Percentiles rank a stretch among this genome's conserved stretches.
These are phyloP conservation scores for Monosporozyma yasuniensis DNA, from an alignment of 805 yeast species.

Conservation along the genomic window DNA sequence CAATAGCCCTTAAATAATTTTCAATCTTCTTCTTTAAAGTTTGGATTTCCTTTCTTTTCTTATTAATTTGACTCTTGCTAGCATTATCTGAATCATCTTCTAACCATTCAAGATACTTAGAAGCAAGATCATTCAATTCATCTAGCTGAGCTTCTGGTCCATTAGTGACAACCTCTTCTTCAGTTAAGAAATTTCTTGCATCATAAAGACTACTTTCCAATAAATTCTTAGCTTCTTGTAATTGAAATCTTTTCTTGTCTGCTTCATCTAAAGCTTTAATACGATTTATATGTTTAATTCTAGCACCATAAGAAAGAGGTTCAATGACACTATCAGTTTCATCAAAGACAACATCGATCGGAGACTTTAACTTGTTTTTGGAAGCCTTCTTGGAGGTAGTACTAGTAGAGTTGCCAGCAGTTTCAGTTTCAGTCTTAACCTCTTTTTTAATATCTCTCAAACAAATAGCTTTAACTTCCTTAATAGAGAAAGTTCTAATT, in stretches of 20 bases:
- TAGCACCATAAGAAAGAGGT: slow-evolving; percentile 3
- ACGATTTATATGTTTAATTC: slow-evolving; percentile 24
- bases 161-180: slow-evolving; percentile 37
- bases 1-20: slow-evolving; percentile 34
- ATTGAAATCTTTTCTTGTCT: slow-evolving; percentile 38
- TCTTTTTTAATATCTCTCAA: slow-evolving; percentile 22
- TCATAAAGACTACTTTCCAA: slow-evolving; percentile 70
- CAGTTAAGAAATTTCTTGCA: slow-evolving; percentile 51
- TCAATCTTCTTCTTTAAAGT: slow-evolving; percentile 29
- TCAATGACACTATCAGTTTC: neutral
- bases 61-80: slow-evolving; percentile 9
- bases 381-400: slow-evolving; percentile 8
- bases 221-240: slow-evolving; percentile 54
- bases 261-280: slow-evolving; percentile 48
- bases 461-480: slow-evolving; percentile 40
- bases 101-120: slow-evolving; percentile 62
- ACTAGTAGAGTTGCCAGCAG: slow-evolving; percentile 6
- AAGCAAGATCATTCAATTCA: slow-evolving; percentile 31
- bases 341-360: neutral
- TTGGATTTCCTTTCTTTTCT: slow-evolving; percentile 13
- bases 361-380: slow-evolving; percentile 7
- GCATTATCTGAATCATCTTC: slow-evolving; percentile 59
- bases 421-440: slow-evolving; percentile 4
- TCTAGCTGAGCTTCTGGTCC: slow-evolving; percentile 36
- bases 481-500: slow-evolving; percentile 43